These are phyloP conservation scores for Lentinula lateritia DNA, from an alignment of 768 basidiomycete genomes.

Conservation along the genomic window DNA sequence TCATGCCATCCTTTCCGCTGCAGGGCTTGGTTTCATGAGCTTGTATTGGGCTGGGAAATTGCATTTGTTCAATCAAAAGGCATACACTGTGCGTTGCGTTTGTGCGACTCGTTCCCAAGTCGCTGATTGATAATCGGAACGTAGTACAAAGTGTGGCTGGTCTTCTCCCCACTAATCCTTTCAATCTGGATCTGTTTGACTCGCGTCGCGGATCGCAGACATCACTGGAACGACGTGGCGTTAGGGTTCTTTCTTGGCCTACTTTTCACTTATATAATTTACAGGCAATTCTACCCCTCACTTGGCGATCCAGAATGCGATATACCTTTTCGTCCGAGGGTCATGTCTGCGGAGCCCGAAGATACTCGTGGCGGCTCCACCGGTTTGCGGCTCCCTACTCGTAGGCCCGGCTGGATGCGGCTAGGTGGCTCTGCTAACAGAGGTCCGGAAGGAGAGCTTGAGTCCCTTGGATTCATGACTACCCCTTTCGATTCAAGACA, in stretches of 20 bases:
- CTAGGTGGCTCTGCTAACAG: background rate
- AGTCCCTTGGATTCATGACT: background rate
- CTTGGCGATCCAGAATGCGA: slow-evolving; percentile 17
- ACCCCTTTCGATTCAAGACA: background rate
- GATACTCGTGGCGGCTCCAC: background rate
- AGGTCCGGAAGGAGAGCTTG: background rate
- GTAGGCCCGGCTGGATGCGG: background rate
- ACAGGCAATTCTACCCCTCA: slow-evolving; percentile 19
- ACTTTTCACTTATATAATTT: slow-evolving; percentile 12
- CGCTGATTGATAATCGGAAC: no score
- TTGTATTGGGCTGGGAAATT: slow-evolving; percentile 19
- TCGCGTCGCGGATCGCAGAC: slow-evolving; percentile 19
- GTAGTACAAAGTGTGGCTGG: slow-evolving; percentile 18
- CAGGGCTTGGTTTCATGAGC: slow-evolving; percentile 14
- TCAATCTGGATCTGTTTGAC: slow-evolving; percentile 19
- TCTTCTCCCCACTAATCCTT: slow-evolving; percentile 15
- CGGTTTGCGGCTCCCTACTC: background rate
- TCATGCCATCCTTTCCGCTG: slow-evolving; percentile 18
- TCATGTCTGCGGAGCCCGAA: background rate
- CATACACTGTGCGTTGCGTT: slow-evolving; percentile 12
- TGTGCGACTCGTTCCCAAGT: background rate
- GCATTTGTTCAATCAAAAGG: slow-evolving; percentile 15
- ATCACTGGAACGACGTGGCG: slow-evolving; percentile 16
- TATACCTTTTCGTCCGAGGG: slow-evolving; percentile 12
- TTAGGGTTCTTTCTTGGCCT: slow-evolving; percentile 15